A percentile compares a stretch with the other conserved stretches of the same genome.
These are phyloP conservation scores for Nigrograna mackinnonii DNA, from an alignment of 2,329 filamentous ascomycete genomes.

Conservation along the genomic window DNA sequence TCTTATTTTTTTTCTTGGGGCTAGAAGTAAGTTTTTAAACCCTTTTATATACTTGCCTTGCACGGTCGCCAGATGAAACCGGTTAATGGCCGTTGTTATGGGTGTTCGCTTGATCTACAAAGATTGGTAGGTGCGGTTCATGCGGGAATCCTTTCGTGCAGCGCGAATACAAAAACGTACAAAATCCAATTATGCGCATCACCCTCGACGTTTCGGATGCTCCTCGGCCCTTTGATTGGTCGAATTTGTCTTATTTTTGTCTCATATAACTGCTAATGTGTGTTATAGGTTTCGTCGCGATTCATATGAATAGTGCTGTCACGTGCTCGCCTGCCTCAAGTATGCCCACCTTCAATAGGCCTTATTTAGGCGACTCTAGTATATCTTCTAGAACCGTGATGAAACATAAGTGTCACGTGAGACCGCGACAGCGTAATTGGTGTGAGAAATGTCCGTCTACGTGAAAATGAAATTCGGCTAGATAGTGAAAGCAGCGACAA, in stretches of 20 bases:
- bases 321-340: too few relatives aligned
- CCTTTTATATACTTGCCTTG: too few relatives aligned
- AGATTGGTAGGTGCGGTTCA: conserved; percentile 4
- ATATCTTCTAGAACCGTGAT: neutral
- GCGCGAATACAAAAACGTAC: neutral
- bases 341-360: too few relatives aligned
- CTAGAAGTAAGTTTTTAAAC: neutral
- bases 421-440: too few relatives aligned
- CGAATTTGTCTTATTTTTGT: neutral
- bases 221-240: neutral
- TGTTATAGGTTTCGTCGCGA: too few relatives aligned
- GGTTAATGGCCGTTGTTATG: conserved; percentile 2
- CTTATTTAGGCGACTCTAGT: neutral
- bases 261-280: too few relatives aligned
- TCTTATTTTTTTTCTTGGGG: neutral
- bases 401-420: too few relatives aligned
- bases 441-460: too few relatives aligned
- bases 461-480: too few relatives aligned
- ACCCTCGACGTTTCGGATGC: conserved; percentile 1
- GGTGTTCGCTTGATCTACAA: conserved; percentile 6
- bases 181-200: neutral
- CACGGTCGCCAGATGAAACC: conserved; percentile 6
- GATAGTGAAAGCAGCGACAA: too few relatives aligned
- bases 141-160: neutral
- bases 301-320: too few relatives aligned